These are phyloP conservation scores for Spathaspora hagerdaliae DNA, from an alignment of 805 yeast species.

Conservation along the genomic window DNA sequence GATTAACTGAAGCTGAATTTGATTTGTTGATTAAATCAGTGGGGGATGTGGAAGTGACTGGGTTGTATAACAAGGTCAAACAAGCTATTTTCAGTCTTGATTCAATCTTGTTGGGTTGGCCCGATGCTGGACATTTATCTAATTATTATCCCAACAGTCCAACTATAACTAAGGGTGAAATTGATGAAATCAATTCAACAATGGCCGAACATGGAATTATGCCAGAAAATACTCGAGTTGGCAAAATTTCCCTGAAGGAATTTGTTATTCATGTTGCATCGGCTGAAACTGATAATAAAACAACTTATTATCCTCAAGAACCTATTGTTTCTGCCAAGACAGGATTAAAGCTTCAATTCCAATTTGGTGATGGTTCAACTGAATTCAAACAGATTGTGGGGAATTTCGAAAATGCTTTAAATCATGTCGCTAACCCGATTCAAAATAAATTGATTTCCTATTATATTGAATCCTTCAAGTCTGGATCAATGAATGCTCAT, in stretches of 20 bases:
- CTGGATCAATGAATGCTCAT: conserved; percentile 84
- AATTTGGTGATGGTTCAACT: conserved; percentile 72
- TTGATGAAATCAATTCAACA: conserved; percentile 62
- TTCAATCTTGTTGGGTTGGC: conserved; percentile 65
- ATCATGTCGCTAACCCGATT: conserved; percentile 67
- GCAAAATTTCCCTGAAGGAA: conserved; percentile 44
- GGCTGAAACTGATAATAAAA: conserved; percentile 44
- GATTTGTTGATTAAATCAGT: conserved; percentile 40
- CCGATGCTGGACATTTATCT: conserved; percentile 70
- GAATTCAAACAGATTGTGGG: conserved; percentile 62
- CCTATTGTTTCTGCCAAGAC: conserved; percentile 37
- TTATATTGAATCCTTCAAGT: conserved; percentile 66
- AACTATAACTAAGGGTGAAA: conserved; percentile 52
- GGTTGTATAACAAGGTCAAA: conserved; percentile 40
- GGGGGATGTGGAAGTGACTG: conserved; percentile 27
- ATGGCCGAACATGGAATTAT: conserved; percentile 59
- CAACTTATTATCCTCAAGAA: conserved; percentile 49
- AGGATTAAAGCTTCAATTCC: conserved; percentile 38
- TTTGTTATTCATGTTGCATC: conserved; percentile 71
- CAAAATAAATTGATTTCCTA: conserved; percentile 62
- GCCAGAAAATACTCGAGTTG: conserved; percentile 79
- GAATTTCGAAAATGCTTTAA: conserved; percentile 52
- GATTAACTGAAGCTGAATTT: conserved; percentile 46
- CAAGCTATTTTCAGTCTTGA: conserved; percentile 49
- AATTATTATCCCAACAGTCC: conserved; percentile 57